A percentile compares a stretch with the other conserved stretches of the same genome.
phyloP scores from a whole-genome alignment of 805 yeast species.

The Komagataella pseudopastoris region DNA sequence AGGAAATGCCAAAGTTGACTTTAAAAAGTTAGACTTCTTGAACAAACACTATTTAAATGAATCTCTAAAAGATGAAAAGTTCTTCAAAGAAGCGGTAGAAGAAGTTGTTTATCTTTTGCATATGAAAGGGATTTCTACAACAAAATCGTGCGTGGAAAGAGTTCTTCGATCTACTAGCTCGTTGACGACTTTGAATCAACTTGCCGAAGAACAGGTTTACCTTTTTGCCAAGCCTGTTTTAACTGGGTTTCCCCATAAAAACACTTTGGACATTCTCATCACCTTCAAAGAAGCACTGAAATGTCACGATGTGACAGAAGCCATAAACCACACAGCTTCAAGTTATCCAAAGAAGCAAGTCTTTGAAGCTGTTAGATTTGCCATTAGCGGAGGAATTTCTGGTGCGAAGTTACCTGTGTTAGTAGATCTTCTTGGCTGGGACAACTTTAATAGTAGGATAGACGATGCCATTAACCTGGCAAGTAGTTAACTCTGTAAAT shows the following conservation, averaged over 20 bases:
- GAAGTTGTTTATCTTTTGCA: slow-evolving; percentile 12
- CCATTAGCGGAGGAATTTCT: slow-evolving; percentile 54
- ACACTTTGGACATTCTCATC: background rate
- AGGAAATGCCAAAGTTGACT: slow-evolving; percentile 89
- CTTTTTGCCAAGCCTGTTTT: slow-evolving; percentile 21
- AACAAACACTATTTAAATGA: slow-evolving; percentile 54
- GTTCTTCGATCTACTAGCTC: slow-evolving; percentile 32
- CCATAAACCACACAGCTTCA: slow-evolving; percentile 4
- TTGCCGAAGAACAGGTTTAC: slow-evolving; percentile 31
- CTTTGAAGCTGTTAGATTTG: slow-evolving; percentile 49
- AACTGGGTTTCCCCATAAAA: slow-evolving; percentile 1
- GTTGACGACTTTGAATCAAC: slow-evolving; percentile 39
- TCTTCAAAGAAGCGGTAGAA: slow-evolving; percentile 22
- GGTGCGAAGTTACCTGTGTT: slow-evolving; percentile 57
- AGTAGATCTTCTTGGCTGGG: slow-evolving; percentile 37
- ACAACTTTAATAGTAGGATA: slow-evolving; percentile 18
- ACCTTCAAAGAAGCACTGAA: slow-evolving; percentile 4
- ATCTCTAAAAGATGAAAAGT: slow-evolving; percentile 24
- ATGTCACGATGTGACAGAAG: slow-evolving; percentile 1
- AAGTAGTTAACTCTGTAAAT: background rate
- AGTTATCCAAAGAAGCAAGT: slow-evolving; percentile 23
- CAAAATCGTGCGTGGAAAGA: slow-evolving; percentile 18
- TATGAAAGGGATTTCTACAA: slow-evolving; percentile 7
- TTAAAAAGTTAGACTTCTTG: slow-evolving; percentile 59
- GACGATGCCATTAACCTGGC: background rate